Evolutionary conservation across 805 yeast genomes (phyloP), one percentile per base, ranked within the genome.

Genomic region (Citeromyces nyonsensis): DNA sequence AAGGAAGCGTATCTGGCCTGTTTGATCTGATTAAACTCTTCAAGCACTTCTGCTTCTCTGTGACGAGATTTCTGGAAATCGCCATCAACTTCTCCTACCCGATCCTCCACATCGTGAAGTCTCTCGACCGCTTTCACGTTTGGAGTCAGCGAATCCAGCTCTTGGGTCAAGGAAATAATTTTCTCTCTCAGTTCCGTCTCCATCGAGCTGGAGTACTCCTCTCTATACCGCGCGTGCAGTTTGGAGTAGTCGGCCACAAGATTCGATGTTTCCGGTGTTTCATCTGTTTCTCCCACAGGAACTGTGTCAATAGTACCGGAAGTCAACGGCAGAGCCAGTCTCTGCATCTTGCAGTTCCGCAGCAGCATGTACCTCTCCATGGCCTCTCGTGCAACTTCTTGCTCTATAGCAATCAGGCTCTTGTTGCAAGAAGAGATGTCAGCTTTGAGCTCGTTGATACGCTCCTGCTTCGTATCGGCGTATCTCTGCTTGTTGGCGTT

Each of bases 101-200:
- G 70, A 5, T 50, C 58, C 39, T 78, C 74, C 6, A 79, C 81
- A 33, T 79, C 85, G 25, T 59, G 63, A 29, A 83, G 63, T 43
- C 95, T 64, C 33, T 81, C 93, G 22, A 68, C 56, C 0, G 95
- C 95, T 40, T 78, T 79, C 26, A 73, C 61, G 49, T 84, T 84
- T n/a, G 95, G 95, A 24, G 82, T 73, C 44, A 84, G 56, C 31
- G 48, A 44, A 11, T 56, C 62, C 18, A 70, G 48, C 22, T 65
- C 66, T 9, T 41, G 38, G 9, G 31, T 50, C 47, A 39, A 32
- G 10, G 36, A 55, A 32, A 59, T 67, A 2, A 57, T 45, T 29
- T 55, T 56, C 2, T 45, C 48, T 9, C 52, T 63, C 36, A 61
- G 57, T 7, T 59, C 57, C 15, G 43, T 36, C 20, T 48, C 48